Conservation (phyloP, 1,139 yeast genomes). For the Debaryomyces nepalensis region DNA sequence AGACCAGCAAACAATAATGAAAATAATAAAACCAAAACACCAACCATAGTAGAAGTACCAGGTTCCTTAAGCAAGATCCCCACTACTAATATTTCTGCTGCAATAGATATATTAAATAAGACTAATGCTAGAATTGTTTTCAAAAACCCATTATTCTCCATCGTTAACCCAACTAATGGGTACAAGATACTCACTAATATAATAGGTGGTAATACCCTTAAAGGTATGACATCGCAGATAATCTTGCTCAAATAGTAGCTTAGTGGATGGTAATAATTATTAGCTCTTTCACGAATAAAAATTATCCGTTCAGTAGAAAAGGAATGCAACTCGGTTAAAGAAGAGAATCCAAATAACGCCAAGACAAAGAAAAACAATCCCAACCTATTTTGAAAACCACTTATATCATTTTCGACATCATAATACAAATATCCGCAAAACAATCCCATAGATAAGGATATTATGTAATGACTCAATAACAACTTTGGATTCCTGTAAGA, state of each 20-base stretch:
- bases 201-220: slow-evolving; percentile 88
- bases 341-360: slow-evolving; percentile 91
- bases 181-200: slow-evolving; percentile 83
- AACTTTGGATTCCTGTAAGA: slow-evolving; percentile 89
- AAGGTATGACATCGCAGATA: slow-evolving; percentile 85
- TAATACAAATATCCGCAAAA: slow-evolving; percentile 89
- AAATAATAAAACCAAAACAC: slow-evolving; percentile 80
- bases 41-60: slow-evolving; percentile 91
- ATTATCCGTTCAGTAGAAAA: slow-evolving; percentile 87
- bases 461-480: slow-evolving; percentile 76
- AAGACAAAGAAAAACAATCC: slow-evolving; percentile 90
- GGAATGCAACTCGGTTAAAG: slow-evolving; percentile 87
- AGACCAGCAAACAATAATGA: slow-evolving; percentile 91
- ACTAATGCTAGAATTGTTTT: slow-evolving; percentile 72
- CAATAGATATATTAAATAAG: slow-evolving; percentile 82
- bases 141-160: slow-evolving; percentile 77
- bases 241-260: slow-evolving; percentile 87
- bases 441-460: slow-evolving; percentile 74
- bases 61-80: slow-evolving; percentile 88
- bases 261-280: slow-evolving; percentile 86
- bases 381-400: slow-evolving; percentile 94
- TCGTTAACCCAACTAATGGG: slow-evolving; percentile 86
- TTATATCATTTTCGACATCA: slow-evolving; percentile 81
- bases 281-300: slow-evolving; percentile 90
- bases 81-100: slow-evolving; percentile 81